Conservation (phyloP, 129 eudicot species). For the Heracleum sosnowskyi region DNA sequence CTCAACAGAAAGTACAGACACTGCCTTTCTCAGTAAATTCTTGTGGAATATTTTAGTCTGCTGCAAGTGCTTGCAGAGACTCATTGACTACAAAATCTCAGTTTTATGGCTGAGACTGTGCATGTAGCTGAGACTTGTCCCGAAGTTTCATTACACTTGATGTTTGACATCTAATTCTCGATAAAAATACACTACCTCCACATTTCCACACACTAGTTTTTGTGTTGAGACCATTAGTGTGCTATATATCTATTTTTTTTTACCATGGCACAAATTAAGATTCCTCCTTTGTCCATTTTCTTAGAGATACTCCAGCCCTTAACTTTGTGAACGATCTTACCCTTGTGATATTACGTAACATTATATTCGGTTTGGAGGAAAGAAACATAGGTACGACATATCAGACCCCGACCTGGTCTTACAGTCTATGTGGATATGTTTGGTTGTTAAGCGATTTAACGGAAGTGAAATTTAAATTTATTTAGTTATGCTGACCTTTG, state of each 20-base stretch:
- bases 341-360: neutral
- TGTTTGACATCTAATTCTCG: neutral
- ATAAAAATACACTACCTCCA: neutral
- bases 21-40: neutral
- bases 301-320: neutral
- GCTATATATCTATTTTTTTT: neutral
- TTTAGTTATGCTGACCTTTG: neutral
- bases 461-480: neutral
- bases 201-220: neutral
- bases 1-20: neutral
- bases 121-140: neutral
- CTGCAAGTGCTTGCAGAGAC: neutral
- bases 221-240: neutral
- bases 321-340: neutral
- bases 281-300: neutral
- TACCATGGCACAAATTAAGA: neutral
- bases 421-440: neutral
- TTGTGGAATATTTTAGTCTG: neutral
- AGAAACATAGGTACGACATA: neutral
- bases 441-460: neutral
- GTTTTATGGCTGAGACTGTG: neutral
- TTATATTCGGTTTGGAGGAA: neutral
- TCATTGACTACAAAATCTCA: neutral
- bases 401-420: neutral
- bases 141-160: neutral